These are phyloP conservation scores for Mycena latifolia DNA, from an alignment of 768 basidiomycete genomes.

Conservation along the genomic window DNA sequence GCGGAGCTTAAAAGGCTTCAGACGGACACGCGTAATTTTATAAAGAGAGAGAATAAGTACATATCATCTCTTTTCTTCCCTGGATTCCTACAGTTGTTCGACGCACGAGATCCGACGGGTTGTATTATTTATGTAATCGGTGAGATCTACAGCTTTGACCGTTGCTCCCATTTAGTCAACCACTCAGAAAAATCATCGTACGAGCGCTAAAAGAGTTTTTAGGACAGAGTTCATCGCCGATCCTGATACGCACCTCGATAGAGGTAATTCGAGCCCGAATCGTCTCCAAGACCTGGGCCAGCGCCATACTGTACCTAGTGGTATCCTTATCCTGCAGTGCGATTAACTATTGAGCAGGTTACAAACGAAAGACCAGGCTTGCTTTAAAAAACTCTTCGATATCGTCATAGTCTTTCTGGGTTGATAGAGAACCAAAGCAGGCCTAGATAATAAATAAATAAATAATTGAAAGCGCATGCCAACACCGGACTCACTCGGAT, in stretches of 20 bases:
- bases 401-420: slow-evolving; percentile 61
- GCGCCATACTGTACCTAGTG: slow-evolving; percentile 56
- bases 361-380: not conserved
- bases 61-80: too few species aligned
- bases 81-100: too few species aligned
- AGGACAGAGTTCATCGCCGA: not conserved
- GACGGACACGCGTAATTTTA: too few species aligned
- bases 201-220: slow-evolving; percentile 12
- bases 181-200: slow-evolving; percentile 11
- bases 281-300: slow-evolving; percentile 63
- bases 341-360: slow-evolving; percentile 1
- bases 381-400: slow-evolving; percentile 67
- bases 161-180: slow-evolving; percentile 27
- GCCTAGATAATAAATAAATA: not conserved
- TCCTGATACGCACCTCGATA: slow-evolving; percentile 50
- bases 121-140: too few species aligned
- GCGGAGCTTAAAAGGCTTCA: too few species aligned
- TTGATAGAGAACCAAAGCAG: slow-evolving; percentile 48
- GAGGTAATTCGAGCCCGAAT: slow-evolving; percentile 58
- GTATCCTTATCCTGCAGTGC: slow-evolving; percentile 54
- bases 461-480: too few species aligned
- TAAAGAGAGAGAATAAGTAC: too few species aligned
- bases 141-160: slow-evolving; percentile 8
- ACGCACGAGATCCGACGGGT: too few species aligned
- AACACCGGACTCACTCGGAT: slow-evolving; percentile 5